Evolutionary conservation across 140 eudicot genomes (phyloP).

Genomic region (Anethum foeniculum): DNA sequence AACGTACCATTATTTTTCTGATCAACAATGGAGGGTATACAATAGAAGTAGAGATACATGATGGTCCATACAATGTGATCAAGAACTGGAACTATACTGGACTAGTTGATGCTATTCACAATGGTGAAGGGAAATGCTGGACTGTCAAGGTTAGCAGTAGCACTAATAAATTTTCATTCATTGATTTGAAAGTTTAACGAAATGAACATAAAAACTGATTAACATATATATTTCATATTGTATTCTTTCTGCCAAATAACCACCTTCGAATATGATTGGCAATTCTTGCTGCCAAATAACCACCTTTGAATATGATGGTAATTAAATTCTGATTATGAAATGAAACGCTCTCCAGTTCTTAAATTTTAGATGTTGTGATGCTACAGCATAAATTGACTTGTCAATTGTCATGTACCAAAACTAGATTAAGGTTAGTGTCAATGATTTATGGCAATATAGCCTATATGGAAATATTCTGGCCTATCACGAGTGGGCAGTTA

Average conservation of each 20-base stretch:
- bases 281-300: not conserved
- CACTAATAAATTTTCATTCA: not conserved
- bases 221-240: not conserved
- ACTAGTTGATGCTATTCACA: slow-evolving; percentile 72
- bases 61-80: slow-evolving; percentile 89
- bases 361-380: not conserved
- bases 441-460: not conserved
- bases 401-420: not conserved
- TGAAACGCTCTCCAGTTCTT: not conserved
- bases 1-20: slow-evolving; percentile 59
- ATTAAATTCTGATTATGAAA: not conserved
- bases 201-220: not conserved
- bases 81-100: slow-evolving; percentile 88
- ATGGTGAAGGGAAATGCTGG: slow-evolving; percentile 80
- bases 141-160: slow-evolving; percentile 59
- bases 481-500: not conserved
- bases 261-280: not conserved
- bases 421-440: not conserved
- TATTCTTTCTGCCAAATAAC: not conserved
- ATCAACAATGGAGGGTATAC: slow-evolving; percentile 93
- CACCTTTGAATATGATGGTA: not conserved
- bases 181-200: not conserved
- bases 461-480: not conserved
- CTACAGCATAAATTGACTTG: not conserved
- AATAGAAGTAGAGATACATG: slow-evolving; percentile 90